Conservation (phyloP, 495 filamentous ascomycete genomes). For the Tuber aestivum region DNA sequence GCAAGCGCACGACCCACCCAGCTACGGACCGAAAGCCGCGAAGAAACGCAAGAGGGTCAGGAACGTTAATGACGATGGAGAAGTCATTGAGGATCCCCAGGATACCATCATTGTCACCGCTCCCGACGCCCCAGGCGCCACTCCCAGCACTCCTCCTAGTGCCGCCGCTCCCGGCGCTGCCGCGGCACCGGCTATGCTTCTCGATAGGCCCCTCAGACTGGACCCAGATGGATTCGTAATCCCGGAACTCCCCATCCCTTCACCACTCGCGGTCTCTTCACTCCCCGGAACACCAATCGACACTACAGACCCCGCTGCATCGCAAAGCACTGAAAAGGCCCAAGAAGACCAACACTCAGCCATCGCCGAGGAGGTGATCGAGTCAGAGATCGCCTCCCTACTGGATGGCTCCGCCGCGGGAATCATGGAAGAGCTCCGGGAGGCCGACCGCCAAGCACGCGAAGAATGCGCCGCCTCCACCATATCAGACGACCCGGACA, state of each 20-base stretch:
- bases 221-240: constrained; percentile 56
- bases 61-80: constrained; percentile 43
- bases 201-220: constrained; percentile 19
- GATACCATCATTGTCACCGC: not conserved
- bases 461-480: constrained; percentile 16
- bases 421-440: constrained; percentile 31
- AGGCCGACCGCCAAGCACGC: constrained; percentile 28
- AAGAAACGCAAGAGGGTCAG: constrained; percentile 48
- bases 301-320: constrained; percentile 11
- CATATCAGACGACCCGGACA: constrained; percentile 36
- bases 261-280: not conserved
- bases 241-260: constrained; percentile 46
- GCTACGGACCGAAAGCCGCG: constrained; percentile 59
- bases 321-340: constrained; percentile 4
- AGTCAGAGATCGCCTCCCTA: constrained; percentile 34
- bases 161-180: not conserved
- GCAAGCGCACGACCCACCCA: constrained; percentile 69
- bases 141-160: not conserved
- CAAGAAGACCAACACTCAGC: constrained; percentile 37
- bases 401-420: constrained; percentile 28
- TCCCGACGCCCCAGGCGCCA: not conserved
- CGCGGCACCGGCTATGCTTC: not conserved
- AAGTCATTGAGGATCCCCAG: constrained; percentile 37
- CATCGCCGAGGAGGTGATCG: constrained; percentile 40
- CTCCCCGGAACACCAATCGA: not conserved